Conservation (phyloP, 1,284 basidiomycete genomes). For the Vanrija humicola region DNA sequence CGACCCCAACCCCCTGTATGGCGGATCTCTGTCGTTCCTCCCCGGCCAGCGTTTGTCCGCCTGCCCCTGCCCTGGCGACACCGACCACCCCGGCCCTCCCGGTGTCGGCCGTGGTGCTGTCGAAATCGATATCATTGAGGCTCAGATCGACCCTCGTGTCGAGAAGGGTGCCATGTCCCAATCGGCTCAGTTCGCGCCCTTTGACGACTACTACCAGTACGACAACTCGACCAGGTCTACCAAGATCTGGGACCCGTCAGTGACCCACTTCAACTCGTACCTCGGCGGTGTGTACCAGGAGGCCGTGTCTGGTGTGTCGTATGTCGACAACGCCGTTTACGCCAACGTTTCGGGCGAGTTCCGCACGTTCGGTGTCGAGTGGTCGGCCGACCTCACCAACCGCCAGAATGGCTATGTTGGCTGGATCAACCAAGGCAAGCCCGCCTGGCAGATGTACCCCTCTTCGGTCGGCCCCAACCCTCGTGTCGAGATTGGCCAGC, state of each 20-base stretch:
- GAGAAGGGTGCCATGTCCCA: conserved; percentile 25
- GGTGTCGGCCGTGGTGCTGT: conserved; percentile 58
- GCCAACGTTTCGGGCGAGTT: conserved; percentile 44
- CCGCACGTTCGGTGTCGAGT: conserved; percentile 64
- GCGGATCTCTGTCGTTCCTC: conserved; percentile 42
- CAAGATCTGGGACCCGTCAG: conserved; percentile 40
- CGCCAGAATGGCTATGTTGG: conserved; percentile 59
- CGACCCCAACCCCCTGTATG: conserved; percentile 22
- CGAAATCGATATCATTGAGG: conserved; percentile 67
- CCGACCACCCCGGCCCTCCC: conserved; percentile 64
- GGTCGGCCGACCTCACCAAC: conserved; percentile 59
- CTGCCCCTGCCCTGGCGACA: conserved; percentile 53
- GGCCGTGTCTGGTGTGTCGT: conserved; percentile 63
- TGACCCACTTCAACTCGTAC: conserved; percentile 67
- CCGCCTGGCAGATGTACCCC: conserved; percentile 57
- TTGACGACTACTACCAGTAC: conserved; percentile 62
- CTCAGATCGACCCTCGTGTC: conserved; percentile 46
- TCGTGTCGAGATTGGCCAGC: conserved; percentile 55
- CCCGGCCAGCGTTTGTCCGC: conserved; percentile 55
- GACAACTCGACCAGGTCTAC: conserved; percentile 51
- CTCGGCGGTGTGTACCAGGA: conserved; percentile 75
- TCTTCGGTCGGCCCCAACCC: conserved; percentile 58
- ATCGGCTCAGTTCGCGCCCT: conserved; percentile 48
- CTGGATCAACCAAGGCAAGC: conserved; percentile 60
- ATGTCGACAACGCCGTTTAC: conserved; percentile 56